Evolutionary conservation across 2,329 filamentous ascomycete genomes (phyloP), one percentile per base, ranked within the genome.

Genomic region (Ophiosphaerella herpotricha): DNA sequence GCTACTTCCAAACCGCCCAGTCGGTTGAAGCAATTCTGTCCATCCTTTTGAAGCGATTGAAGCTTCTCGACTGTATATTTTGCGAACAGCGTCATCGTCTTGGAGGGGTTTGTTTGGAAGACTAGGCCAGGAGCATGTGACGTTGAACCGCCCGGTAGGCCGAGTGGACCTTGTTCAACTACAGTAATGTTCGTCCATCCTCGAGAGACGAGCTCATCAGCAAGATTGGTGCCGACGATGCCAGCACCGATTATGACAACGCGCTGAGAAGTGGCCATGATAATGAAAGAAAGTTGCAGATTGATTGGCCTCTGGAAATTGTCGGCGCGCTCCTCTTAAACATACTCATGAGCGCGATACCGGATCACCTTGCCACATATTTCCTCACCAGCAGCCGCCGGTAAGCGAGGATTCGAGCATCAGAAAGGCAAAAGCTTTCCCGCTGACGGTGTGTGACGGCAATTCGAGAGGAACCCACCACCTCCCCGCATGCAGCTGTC

Each of bases 141-240:
- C 6, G 85, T 86, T 24, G 85, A 87, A 38, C 84, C 84, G 23
- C 85, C 84, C 0, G 84, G 84, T 78, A 86, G 81, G 50, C 76
- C 72, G 55, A 87, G 66, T 2, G 84, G 84, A 0, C 84, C 84
- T 67, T 87, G 84, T 56, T 87, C 84, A 54, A 87, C 72, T 42
- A 87, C 84, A 14, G 84, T 86, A 66, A 87, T 84, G 66, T 86
- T 71, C 46, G 67, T 79, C 83, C 84, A 87, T 74, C 85, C 85
- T 61, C 82, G 79, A 21, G 77, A 76, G 57, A 84, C 77, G 61
- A 87, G 78, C 76, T 87, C 84, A 59, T 87, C 84, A 41, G 84
- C 84, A 41, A 87, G 71, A 52, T 87, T 87, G 49, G 79, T 78
- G 39, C 84, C 84, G 50, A 87, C 84, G 49, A 87, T 86, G 40